Evolutionary conservation across 495 filamentous ascomycete species (phyloP), one percentile per base, ranked within the genome.

Genomic region (Parmelia sp.): DNA sequence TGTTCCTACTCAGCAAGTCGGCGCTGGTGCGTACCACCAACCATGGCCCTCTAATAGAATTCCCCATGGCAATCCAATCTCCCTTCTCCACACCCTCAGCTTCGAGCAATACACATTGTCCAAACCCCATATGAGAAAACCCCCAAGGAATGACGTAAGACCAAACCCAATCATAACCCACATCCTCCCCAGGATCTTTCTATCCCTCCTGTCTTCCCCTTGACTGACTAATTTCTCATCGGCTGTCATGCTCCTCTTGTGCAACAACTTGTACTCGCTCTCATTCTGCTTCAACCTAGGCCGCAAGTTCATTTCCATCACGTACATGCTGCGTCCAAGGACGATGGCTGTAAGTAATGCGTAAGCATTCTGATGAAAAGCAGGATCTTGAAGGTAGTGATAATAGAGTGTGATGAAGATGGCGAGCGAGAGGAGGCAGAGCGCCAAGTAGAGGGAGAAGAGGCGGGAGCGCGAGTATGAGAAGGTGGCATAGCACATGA

Each of bases 401-500:
- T 98, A 98, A 74, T 93, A 95, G 3, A 89, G 79, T 73, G 92
- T 95, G 74, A 96, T 94, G 71, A 91, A 93, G 42, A 87, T 70
- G 7, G 89, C 84, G 45, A 96, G 75, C 17, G 77, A 77, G 39
- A 85, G 58, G 37, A 94, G 79, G n/a, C 72, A 78, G 1, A 82
- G 29, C 14, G 78, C 92, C 47, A 96, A 77, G 60, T 82, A 60
- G 7, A 82, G 57, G 11, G 84, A 80, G 42, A 86, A 77, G n/a
- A 62, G 67, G 15, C 71, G 68, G 8, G 90, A 78, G 65, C 82
- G 80, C 8, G 80, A 83, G 75, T 93, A 89, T 14, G 88, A 86
- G 73, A 96, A 94, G 25, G 90, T 89, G 19, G 90, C 91, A 74
- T 88, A 96, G 74, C 80, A 87, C 88, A 96, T 95, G n/a, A 96